These are phyloP conservation scores for Teratosphaeria pseudoeucalypti DNA, from an alignment of 2,329 filamentous ascomycete species.

Conservation along the genomic window DNA sequence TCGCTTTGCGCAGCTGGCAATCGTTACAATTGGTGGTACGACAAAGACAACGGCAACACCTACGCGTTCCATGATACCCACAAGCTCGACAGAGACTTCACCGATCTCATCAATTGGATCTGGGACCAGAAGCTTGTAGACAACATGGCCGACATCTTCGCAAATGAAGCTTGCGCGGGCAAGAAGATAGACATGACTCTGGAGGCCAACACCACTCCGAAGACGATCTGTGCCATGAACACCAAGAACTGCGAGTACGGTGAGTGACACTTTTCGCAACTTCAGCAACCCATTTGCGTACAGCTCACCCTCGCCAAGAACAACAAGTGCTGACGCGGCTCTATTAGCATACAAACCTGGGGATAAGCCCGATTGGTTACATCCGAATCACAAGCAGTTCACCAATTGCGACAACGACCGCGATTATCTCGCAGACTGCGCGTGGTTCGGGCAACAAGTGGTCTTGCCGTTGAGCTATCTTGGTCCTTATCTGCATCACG, in stretches of 20 bases:
- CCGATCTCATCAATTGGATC: not conserved
- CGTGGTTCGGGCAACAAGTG: not conserved
- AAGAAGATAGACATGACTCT: not conserved
- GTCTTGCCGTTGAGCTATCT: not conserved
- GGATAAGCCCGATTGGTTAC: not conserved
- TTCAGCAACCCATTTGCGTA: not conserved
- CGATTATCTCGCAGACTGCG: not conserved
- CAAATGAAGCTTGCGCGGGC: not conserved
- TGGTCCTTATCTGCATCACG: not conserved
- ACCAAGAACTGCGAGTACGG: not conserved
- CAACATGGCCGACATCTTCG: not conserved
- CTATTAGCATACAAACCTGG: not conserved
- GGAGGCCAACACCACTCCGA: not conserved
- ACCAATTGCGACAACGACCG: not conserved
- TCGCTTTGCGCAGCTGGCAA: not conserved
- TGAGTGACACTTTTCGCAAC: not conserved
- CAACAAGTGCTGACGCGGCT: not conserved
- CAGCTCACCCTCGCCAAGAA: not conserved
- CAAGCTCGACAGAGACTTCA: not conserved
- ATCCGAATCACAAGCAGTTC: not conserved
- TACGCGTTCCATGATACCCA: not conserved
- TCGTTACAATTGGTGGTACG: not conserved
- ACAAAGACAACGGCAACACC: not conserved
- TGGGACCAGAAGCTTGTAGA: not conserved
- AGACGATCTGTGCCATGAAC: not conserved